Conservation (phyloP, 495 filamentous ascomycete species). For the Penicillium soppii region DNA sequence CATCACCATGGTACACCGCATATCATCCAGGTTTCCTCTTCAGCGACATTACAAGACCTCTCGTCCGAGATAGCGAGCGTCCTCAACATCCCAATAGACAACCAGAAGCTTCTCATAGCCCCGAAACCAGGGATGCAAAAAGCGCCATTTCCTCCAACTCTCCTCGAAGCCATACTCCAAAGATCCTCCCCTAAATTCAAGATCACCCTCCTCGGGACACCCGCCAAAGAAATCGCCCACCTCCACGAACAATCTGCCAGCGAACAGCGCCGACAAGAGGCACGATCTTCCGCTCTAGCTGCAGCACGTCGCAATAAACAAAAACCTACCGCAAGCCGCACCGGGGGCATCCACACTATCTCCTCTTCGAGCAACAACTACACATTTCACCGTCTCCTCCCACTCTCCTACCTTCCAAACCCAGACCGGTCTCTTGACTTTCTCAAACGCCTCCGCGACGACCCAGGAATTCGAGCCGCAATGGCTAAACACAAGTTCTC, state of each 20-base stretch:
- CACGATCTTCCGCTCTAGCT: slow-evolving; percentile 37
- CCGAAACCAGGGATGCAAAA: slow-evolving; percentile 68
- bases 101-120: slow-evolving; percentile 76
- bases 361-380: slow-evolving; percentile 55
- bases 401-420: slow-evolving; percentile 76
- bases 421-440: slow-evolving; percentile 66
- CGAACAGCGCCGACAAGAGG: slow-evolving; percentile 38
- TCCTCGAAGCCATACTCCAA: slow-evolving; percentile 29
- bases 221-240: slow-evolving; percentile 33
- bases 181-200: slow-evolving; percentile 50
- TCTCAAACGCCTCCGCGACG: slow-evolving; percentile 72
- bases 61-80: slow-evolving; percentile 47
- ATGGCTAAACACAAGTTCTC: slow-evolving; percentile 84
- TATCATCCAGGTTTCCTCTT: slow-evolving; percentile 64
- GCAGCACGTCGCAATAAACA: slow-evolving; percentile 26
- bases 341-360: slow-evolving; percentile 42
- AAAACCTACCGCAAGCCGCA: slow-evolving; percentile 33
- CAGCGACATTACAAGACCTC: slow-evolving; percentile 73
- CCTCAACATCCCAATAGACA: slow-evolving; percentile 61
- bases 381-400: slow-evolving; percentile 77
- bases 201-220: slow-evolving; percentile 44
- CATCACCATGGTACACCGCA: slow-evolving; percentile 68
- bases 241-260: slow-evolving; percentile 40
- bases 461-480: slow-evolving; percentile 78
- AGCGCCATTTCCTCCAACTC: slow-evolving; percentile 54